Conservation (phyloP, 2,329 filamentous ascomycete species). For the Alternaria sp. region DNA sequence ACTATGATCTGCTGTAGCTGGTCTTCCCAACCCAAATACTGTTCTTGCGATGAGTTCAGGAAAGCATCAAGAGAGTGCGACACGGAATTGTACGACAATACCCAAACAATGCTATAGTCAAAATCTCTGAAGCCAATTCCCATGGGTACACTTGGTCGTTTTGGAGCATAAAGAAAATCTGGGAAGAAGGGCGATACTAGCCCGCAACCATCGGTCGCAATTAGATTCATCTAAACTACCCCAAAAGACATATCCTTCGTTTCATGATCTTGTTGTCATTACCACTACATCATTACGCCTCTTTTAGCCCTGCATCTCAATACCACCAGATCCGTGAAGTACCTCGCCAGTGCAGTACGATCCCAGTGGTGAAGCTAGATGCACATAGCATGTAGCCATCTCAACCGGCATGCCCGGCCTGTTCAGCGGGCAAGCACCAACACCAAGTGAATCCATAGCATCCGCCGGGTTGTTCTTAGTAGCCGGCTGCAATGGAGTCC, state of each 20-base stretch:
- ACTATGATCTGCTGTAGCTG: neutral
- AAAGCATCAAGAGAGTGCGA: neutral
- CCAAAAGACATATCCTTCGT: neutral
- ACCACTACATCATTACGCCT: neutral
- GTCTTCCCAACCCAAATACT: neutral
- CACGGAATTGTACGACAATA: rapidly evolving
- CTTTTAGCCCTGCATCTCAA: slow-evolving; percentile 29
- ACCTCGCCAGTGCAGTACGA: slow-evolving; percentile 32
- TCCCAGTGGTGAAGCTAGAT: slow-evolving; percentile 27
- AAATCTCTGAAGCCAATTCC: neutral
- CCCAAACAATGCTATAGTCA: too few species aligned
- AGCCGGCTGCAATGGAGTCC: slow-evolving; percentile 27
- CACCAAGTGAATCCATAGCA: slow-evolving; percentile 23
- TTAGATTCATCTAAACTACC: neutral
- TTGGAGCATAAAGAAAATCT: too few species aligned
- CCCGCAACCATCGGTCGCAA: neutral
- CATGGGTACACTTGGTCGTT: rapidly evolving
- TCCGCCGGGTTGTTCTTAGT: slow-evolving; percentile 24
- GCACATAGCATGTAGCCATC: slow-evolving; percentile 29
- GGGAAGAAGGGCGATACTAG: too few species aligned
- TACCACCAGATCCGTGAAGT: slow-evolving; percentile 26
- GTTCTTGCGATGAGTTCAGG: rapidly evolving
- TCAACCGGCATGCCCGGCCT: slow-evolving; percentile 30
- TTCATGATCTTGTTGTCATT: neutral
- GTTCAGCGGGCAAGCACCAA: slow-evolving; percentile 30